Base-by-base conservation (phyloP, 805 yeast species). In the Teunomyces cretensis region DNA sequence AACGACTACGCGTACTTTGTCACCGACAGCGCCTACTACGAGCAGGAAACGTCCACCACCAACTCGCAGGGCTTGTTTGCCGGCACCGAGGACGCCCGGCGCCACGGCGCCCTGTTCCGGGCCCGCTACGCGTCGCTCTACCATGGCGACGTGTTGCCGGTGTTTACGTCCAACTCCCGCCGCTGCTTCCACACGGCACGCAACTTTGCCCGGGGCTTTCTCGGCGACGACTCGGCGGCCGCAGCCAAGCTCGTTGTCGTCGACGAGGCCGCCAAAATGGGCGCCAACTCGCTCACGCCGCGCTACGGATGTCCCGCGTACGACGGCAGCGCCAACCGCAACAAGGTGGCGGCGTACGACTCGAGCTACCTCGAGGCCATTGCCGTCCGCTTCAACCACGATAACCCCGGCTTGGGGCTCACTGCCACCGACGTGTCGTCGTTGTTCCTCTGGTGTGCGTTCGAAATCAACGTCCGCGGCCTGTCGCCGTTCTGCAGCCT, bases 391-490 rank as follows among this genome's bases (percentile, higher is more conserved):
- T 66, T 86, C 41, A 77, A 77, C 54, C 59, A 61, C 36, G 68
- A 74, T 40, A 79, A 86, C 43, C 80, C 81, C 2, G 84, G 81
- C 2, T 57, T 70, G 46, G 67, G 79, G 51, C 50, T 86, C 44
- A 75, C 82, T 2, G 57, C 70, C 2, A 54, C 60, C 30, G 92
- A 88, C 54, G 76, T 82, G 17, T 64, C 61, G 37, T 63, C 62
- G 16, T 55, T 87, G 50, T 81, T 84, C 54, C 68, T 73, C 9
- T 75, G 81, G 65, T 87, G 95, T 66, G 90, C 88, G 2, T 88
- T 74, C 59, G 96, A 88, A 63, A 65, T 86, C 39, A 86, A 86
- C 44, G 86, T 80, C 8, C 73, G 71, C 45, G 95, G 94, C 11
- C 60, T 64, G 44, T 84, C 94, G 13, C 74, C 76, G 27, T 80